Percentiles rank a stretch among this genome's conserved stretches.
Conservation (phyloP, 306 rosid genomes). For the Nissolia schottii region DNA sequence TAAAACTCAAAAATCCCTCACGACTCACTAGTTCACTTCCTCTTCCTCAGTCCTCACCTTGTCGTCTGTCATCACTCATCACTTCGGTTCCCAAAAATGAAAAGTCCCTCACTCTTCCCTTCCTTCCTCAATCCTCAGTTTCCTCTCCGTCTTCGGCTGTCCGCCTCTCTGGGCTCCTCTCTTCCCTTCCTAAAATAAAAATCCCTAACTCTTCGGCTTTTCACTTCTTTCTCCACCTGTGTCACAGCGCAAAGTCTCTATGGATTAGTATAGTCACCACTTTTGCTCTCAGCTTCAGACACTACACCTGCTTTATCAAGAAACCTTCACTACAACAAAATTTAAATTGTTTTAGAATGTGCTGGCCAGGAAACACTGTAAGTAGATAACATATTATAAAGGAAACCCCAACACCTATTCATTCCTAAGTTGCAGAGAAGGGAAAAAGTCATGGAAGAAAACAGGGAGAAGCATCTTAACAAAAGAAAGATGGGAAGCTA, state of each 20-base stretch:
- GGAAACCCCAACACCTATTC: neutral
- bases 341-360: neutral
- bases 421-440: neutral
- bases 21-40: too few species aligned
- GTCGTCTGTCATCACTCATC: too few species aligned
- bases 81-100: too few species aligned
- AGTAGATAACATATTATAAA: neutral
- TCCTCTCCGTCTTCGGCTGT: too few species aligned
- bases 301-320: constrained; percentile 82
- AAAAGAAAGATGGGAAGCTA: neutral
- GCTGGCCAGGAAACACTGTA: neutral
- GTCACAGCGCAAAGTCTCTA: constrained; percentile 93
- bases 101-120: too few species aligned
- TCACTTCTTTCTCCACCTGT: constrained; percentile 92
- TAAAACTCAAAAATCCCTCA: too few species aligned
- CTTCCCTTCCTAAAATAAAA: too few species aligned
- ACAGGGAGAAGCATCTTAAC: neutral
- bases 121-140: too few species aligned
- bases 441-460: neutral
- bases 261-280: constrained; percentile 50
- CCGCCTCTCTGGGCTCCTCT: too few species aligned
- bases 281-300: constrained; percentile 47
- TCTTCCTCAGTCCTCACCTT: too few species aligned
- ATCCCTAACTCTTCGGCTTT: too few species aligned
- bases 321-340: constrained; percentile 45